Evolutionary conservation across 78 protist genomes (phyloP), one percentile per base, ranked within the genome.

Genomic region (Dictyostelium firmibasis): DNA sequence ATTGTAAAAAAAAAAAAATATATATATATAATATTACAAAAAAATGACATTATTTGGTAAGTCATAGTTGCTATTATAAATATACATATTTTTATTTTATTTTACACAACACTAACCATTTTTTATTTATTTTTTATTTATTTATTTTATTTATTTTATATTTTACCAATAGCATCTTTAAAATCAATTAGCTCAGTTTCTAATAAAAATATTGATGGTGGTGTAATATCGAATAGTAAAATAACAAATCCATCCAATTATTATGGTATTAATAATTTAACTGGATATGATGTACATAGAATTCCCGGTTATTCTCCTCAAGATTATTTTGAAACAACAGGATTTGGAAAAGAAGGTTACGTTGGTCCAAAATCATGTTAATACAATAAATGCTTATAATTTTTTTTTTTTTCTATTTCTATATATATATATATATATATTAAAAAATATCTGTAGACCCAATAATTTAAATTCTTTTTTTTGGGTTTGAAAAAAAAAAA

Each of bases 321-420:
- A 20, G 70, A 60, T 60, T 60, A 60, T 20, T 60, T 60, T 5
- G 29, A 60, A 60, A 60, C 70, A 10, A 60, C 70, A 8, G 70
- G 70, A 20, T 60, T 20, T 60, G 70, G 70, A 23, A 60, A 60
- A 60, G 70, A 60, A 23, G 70, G 70, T 23, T 60, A 60, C 23
- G 70, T 60, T 60, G 70, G 70, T 60, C 70, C 70, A 60, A 60
- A 60, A 60, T 60, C 70, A 60, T 60, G 70, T 60, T 60, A 60
- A 57, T n/a, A 57, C 16, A 18, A 57, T 0, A 9, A 41, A 10
- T 41, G 14, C 9, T 41, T 41, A 9, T 41, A 9, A 9, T 41
- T 41, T 9, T 41, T 0, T 41, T 41, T 41, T 41, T 41, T 41
- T 41, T n/a, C n/a, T n/a, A n/a, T n/a, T n/a, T n/a, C n/a, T n/a